phyloP scores from a whole-genome alignment of 169 alveolate species.

The Eimeria mitis region DNA sequence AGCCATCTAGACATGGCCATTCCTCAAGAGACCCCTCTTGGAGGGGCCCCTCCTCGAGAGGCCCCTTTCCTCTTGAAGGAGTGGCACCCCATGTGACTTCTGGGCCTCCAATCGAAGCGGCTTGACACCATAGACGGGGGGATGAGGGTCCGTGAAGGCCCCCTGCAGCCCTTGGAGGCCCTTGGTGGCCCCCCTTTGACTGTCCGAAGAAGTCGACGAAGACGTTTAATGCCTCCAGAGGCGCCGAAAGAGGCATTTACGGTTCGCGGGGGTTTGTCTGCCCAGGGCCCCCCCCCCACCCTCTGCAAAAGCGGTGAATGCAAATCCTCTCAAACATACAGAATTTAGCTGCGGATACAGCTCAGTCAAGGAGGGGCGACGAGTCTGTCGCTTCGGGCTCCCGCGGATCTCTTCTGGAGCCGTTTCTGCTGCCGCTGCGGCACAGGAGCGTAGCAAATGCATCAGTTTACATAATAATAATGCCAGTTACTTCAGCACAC shows the following conservation, averaged over 20 bases:
- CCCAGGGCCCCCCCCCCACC: not conserved
- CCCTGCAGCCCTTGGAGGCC: not conserved
- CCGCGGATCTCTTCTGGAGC: not conserved
- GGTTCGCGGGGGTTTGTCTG: not conserved
- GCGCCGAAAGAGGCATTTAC: not conserved
- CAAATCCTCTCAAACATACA: not conserved
- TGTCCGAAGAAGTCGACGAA: constrained; percentile 13
- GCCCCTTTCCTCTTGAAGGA: not conserved
- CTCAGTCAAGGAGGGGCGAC: not conserved
- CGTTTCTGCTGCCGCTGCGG: not conserved
- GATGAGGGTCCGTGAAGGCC: not conserved
- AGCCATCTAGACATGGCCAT: not conserved
- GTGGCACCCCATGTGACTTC: not conserved
- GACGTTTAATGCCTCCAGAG: not conserved
- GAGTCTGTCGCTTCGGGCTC: no score
- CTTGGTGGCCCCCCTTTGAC: not conserved
- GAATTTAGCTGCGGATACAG: not conserved
- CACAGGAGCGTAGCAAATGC: no score
- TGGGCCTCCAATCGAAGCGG: not conserved
- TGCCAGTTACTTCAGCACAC: no score
- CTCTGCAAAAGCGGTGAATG: not conserved
- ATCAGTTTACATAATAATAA: no score
- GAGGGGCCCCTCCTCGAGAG: not conserved
- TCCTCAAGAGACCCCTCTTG: not conserved
- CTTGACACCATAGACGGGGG: not conserved